Base-by-base conservation (phyloP, 257 asterid genomes). In the Solanum medicagineum region DNA sequence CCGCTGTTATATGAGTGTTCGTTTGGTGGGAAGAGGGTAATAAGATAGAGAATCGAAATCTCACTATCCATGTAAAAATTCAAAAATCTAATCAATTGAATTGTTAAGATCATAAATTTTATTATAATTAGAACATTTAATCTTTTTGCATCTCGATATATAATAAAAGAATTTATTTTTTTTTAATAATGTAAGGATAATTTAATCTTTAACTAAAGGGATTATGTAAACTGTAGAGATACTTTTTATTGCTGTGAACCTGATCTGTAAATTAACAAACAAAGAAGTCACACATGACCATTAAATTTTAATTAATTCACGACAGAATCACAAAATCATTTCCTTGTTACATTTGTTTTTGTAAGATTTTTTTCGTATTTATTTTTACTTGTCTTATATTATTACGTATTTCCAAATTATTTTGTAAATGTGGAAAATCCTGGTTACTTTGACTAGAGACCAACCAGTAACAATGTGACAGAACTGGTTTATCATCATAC, bases 401-500 rank as follows among this genome's bases (percentile, higher is more conserved):
- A 36, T 10, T 49, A 29, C 32, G 32, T 8, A 6, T 32, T 32
- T 60, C 22, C 7, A 8, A 73, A 44, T 73, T 73, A 20, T 44
- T 14, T 14, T 44, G 2, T 20, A 20, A 20, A 20, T 45, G 4
- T 45, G 19, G 20, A 12, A 73, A 45, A 65, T n/a, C 16, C 57
- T 73, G 81, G 5, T n/a, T 45, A 44, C 7, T 73, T 71, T 73
- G 57, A 45, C 6, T 2, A 7, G 20, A 71, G 79, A 68, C 83
- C 60, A 87, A 54, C 84, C 83, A 47, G 32, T 63, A 32, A 73
- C 24, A 47, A 2, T n/a, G 74, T 74, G 12, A 60, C 59, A 47
- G 5, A 5, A 47, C 2, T 4, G 42, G 10, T 15, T 47, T 0
- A 22, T 14, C 12, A 11, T 15, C 42, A 47, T 12, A 22, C 20